A percentile compares a stretch with the other conserved stretches of the same genome.
Evolutionary conservation across 441 rosid genomes (phyloP).

Genomic region (Populus hybrid): DNA sequence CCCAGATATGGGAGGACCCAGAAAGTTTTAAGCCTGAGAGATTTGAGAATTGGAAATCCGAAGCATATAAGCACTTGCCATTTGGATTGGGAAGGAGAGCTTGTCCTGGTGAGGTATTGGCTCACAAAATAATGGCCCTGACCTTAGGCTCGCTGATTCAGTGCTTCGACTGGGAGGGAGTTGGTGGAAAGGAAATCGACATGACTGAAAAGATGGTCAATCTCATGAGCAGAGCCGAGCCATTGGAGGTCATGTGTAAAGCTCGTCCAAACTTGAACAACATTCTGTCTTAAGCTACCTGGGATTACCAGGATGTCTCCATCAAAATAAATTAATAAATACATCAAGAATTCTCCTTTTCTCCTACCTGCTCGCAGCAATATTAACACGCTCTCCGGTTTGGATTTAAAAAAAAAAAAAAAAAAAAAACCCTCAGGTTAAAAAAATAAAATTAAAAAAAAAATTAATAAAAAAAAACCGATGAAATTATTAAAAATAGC

Average conservation of each 20-base stretch:
- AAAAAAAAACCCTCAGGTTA: too few relatives aligned
- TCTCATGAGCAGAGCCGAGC: neutral
- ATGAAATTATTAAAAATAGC: too few relatives aligned
- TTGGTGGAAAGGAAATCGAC: neutral
- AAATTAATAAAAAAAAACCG: too few relatives aligned
- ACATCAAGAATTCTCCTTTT: neutral
- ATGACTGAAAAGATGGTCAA: constrained; percentile 3
- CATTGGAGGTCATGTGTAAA: constrained; percentile 13
- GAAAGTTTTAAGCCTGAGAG: constrained; percentile 19
- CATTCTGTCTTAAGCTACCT: neutral
- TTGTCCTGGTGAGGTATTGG: constrained; percentile 17
- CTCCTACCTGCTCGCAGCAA: neutral
- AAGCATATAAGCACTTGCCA: neutral
- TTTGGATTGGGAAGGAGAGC: constrained; percentile 23
- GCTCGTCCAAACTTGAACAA: constrained; percentile 1
- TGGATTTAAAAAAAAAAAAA: too few relatives aligned
- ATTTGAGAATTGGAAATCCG: neutral
- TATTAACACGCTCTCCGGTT: too few relatives aligned
- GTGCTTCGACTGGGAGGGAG: constrained; percentile 17
- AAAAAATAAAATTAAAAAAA: too few relatives aligned
- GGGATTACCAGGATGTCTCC: neutral
- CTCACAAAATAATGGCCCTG: constrained; percentile 8
- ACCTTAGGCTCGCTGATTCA: constrained; percentile 14
- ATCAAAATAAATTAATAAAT: neutral
- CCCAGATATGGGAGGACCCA: constrained; percentile 14